Conservation (phyloP, 257 asterid species). For the Nicotiana sylvestris region DNA sequence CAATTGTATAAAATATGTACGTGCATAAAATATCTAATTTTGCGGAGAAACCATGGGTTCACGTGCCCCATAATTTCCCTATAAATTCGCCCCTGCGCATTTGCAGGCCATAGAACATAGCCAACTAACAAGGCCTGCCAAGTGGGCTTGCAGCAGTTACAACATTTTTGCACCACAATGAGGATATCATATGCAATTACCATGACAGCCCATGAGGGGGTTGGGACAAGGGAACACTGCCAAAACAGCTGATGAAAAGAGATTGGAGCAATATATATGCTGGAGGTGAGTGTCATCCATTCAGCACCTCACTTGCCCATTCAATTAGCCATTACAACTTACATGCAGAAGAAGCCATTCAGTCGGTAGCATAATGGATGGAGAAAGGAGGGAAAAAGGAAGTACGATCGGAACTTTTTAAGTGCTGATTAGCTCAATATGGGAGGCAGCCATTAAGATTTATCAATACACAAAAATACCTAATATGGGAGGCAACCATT, state of each 20-base stretch:
- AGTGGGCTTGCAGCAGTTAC: conserved; percentile 1
- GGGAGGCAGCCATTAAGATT: neutral
- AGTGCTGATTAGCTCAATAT: neutral
- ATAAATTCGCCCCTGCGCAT: neutral
- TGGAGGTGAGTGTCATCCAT: neutral
- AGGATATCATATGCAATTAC: neutral
- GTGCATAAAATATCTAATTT: too few species aligned
- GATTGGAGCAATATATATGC: neutral
- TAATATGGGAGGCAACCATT: conserved; percentile 1
- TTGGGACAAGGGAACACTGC: neutral
- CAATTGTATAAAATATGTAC: too few species aligned
- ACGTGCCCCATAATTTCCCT: too few species aligned
- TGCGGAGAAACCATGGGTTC: too few species aligned
- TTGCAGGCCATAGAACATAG: neutral
- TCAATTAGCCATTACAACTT: neutral
- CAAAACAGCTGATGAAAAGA: conserved; percentile 1
- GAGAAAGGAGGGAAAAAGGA: neutral
- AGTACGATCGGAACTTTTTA: neutral
- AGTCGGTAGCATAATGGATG: neutral
- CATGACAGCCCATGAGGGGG: neutral
- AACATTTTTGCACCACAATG: neutral
- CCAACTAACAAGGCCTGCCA: neutral
- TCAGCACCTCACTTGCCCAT: neutral
- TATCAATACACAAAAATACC: neutral
- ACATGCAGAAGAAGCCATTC: neutral